Percentiles rank a stretch among this genome's conserved stretches.
These are phyloP conservation scores for Pseudogymnoascus sp. DNA, from an alignment of 2,329 filamentous ascomycete species.

Conservation along the genomic window DNA sequence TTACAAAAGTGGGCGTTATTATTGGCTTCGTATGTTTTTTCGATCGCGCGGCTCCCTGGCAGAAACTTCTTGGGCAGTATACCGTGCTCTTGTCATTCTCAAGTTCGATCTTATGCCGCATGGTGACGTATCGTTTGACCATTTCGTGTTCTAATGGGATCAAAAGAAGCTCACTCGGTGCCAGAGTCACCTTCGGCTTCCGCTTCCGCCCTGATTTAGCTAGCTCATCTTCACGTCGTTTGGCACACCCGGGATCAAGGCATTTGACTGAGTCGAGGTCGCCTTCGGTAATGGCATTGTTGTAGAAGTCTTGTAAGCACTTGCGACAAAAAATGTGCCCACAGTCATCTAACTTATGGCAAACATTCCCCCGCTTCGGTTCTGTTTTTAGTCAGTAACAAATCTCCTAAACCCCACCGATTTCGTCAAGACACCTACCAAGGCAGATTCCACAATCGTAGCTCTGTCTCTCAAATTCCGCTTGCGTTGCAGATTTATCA, in stretches of 20 bases:
- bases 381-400: conserved; percentile 41
- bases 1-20: conserved; percentile 53
- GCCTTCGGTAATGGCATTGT: conserved; percentile 76
- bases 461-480: conserved; percentile 72
- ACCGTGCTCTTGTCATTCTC: conserved; percentile 87
- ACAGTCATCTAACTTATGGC: conserved; percentile 76
- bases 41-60: conserved; percentile 76
- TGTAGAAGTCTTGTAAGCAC: conserved; percentile 90
- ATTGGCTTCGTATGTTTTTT: conserved; percentile 64
- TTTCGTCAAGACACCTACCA: conserved; percentile 34
- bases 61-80: conserved; percentile 89
- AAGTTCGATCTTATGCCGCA: conserved; percentile 88
- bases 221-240: conserved; percentile 38
- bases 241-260: conserved; percentile 69
- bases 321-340: conserved; percentile 82
- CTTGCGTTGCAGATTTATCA: conserved; percentile 64
- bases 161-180: conserved; percentile 74
- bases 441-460: conserved; percentile 86
- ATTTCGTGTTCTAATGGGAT: conserved; percentile 63
- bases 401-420: not conserved
- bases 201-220: conserved; percentile 36
- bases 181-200: conserved; percentile 62
- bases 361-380: conserved; percentile 77
- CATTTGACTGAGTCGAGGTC: conserved; percentile 75
- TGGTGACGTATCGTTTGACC: conserved; percentile 76